Base-by-base conservation (phyloP, 2,329 filamentous ascomycete genomes). In the Raffaelea albimanens region DNA sequence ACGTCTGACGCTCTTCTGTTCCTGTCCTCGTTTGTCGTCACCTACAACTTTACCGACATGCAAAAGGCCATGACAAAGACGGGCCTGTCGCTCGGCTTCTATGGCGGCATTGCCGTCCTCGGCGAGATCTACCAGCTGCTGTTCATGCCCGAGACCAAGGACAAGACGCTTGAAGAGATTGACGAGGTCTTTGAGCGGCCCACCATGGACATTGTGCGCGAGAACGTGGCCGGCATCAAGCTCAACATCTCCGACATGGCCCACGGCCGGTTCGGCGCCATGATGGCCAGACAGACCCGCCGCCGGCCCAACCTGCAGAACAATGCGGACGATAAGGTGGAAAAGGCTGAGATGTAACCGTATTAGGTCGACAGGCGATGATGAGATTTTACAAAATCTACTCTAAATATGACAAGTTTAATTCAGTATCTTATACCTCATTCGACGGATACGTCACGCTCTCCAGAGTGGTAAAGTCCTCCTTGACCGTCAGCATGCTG, bases 11-110 rank as follows among this genome's bases (percentile, higher is more conserved):
- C 76, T 2, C 77, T 80, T 52, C 69, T 87, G 5, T 87, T 86
- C 73, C 70, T 87, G 20, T 78, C 75, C 45, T 83, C 80, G 2
- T 87, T 86, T 66, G 72, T 85, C 55, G 81, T 87, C 45, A 87
- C 83, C 10, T 87, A 86, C 70, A 86, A 86, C 70, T 87, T 87
- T 65, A 73, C 74, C 0, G 70, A 71, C 10, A 87, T 87, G 83
- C 77, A 83, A 61, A 61, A 73, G 0, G 75, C 77, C n/a, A 83
- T 87, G 74, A 76, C 71, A 8, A 69, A 65, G 31, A 85, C 80
- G 1, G 83, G 83, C 10, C 67, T 87, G 1, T 70, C 76, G 0
- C 71, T 87, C 0, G 83, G 83, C 3, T 87, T 87, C 64, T 87
- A 85, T 60, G 83, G 83, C 4, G 83, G 83, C 16, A 86, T 87